Percentiles rank a stretch among this genome's conserved stretches.
Conservation (phyloP, 805 yeast species). For the Metschnikowia koreensis region DNA sequence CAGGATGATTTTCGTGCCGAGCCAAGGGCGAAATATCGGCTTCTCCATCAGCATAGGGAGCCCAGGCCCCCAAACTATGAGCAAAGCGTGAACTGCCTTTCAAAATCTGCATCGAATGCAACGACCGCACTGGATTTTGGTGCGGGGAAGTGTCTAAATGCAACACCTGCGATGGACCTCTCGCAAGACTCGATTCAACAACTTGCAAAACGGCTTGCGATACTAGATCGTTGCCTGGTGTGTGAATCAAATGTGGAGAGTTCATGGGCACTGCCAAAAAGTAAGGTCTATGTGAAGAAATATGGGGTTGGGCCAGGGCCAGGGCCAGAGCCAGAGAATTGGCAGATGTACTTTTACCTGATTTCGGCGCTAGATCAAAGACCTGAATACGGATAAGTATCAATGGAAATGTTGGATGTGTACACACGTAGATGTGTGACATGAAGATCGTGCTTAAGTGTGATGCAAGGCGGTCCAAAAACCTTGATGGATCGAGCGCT, state of each 20-base stretch:
- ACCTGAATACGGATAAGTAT: constrained; percentile 64
- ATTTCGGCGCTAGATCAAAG: constrained; percentile 45
- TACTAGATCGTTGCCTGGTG: constrained; percentile 42
- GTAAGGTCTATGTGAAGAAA: constrained; percentile 57
- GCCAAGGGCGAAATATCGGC: constrained; percentile 67
- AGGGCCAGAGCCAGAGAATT: neutral
- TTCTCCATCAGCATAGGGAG: constrained; percentile 64
- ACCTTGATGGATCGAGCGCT: constrained; percentile 50
- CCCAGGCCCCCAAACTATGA: constrained; percentile 68
- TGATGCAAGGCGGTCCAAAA: constrained; percentile 47
- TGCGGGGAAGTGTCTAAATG: constrained; percentile 36
- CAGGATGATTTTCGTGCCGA: constrained; percentile 39
- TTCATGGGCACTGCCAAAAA: constrained; percentile 67
- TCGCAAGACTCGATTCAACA: constrained; percentile 52
- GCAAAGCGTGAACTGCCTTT: constrained; percentile 64
- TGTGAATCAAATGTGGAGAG: constrained; percentile 65
- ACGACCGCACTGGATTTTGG: constrained; percentile 40
- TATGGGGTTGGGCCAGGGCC: constrained; percentile 30
- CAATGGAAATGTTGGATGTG: constrained; percentile 63
- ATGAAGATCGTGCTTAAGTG: constrained; percentile 52
- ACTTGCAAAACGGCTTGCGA: constrained; percentile 58
- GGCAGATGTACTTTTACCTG: neutral
- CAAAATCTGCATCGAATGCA: constrained; percentile 55
- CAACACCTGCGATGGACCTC: constrained; percentile 42
- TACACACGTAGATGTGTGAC: constrained; percentile 63